Percentiles rank a stretch among this genome's conserved stretches.
Evolutionary conservation across 1,284 basidiomycete genomes (phyloP).

Genomic region (Vanrija pseudolonga): DNA sequence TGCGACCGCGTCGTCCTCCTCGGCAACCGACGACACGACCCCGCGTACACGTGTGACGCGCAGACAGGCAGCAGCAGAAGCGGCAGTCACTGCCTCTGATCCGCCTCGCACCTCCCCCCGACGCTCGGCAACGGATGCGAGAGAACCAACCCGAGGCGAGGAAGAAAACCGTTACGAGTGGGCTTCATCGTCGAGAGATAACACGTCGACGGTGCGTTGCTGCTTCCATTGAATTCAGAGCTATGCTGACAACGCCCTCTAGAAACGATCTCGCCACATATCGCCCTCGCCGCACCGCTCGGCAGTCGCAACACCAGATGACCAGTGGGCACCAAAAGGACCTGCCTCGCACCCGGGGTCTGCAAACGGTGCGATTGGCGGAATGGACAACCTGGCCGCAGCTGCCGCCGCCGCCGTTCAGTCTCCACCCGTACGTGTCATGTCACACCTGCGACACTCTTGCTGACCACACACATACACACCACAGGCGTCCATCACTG

Average conservation of each 20-base stretch:
- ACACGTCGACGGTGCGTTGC: background rate
- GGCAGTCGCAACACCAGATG: background rate
- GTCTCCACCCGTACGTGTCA: constrained; percentile 8
- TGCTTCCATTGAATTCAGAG: background rate
- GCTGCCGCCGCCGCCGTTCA: constrained; percentile 16
- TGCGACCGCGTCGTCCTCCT: no score
- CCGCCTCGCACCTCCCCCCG: background rate
- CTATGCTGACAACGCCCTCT: background rate
- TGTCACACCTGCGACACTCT: no score
- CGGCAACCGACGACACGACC: background rate
- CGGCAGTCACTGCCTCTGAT: background rate
- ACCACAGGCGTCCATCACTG: no score
- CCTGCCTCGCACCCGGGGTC: constrained; percentile 4
- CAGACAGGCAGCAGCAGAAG: background rate
- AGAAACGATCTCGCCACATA: constrained; percentile 16
- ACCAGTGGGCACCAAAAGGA: no score
- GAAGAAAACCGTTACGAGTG: constrained; percentile 35
- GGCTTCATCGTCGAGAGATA: background rate
- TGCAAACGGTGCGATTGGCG: constrained; percentile 3
- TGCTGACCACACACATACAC: background rate
- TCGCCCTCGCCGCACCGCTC: background rate
- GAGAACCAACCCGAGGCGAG: constrained; percentile 30
- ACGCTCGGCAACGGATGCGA: background rate
- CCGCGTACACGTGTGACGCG: background rate
- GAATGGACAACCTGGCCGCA: constrained; percentile 24